Base-by-base conservation (phyloP, 1,284 basidiomycete genomes). In the Ceratobasidium papillatum region DNA sequence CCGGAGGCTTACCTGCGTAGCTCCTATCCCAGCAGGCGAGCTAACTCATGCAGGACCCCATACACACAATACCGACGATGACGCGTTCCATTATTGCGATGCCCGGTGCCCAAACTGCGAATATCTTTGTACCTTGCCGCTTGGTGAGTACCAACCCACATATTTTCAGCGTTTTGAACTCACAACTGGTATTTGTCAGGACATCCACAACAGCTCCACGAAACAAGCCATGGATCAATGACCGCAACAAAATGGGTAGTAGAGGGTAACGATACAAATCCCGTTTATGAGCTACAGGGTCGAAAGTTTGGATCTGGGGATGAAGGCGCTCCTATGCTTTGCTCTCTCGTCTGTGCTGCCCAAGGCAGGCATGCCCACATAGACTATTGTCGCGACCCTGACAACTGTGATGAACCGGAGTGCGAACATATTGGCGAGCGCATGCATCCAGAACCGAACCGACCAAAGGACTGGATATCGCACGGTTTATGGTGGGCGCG, bases 211-310 rank as follows among this genome's bases (percentile, higher is more conserved):
- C 83, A 85, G 75, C 86, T 88, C 51, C 89, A 90, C 71, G 88
- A 90, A 38, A 90, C 89, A 0, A 83, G 84, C 30, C 89, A 90
- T 76, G 89, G 89, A 2, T 89, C 87, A 1, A 90, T 90, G 89
- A 86, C 87, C 0, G 82, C 80, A 63, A 86, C 86, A 0, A 82
- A 82, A 51, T 90, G 89, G 89, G 82, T 84, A 0, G 78, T 90
- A 0, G 87, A 89, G 61, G 86, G 85, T 0, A 85, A 87, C 30
- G 84, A 84, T 11, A 82, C 81, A 0, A 79, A 82, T 0, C 75
- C 89, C 0, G 14, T 45, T 27, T 56, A 68, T 22, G 89, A 90
- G 75, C 80, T 90, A 0, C 83, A 86, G 75, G 88, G 88, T 1
- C 85, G 84, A 64, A 86, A 84, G 71, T 90, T 88, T 78, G 86